These are phyloP conservation scores for Salvia miltiorrhiza DNA, from an alignment of 257 asterid genomes.

Conservation along the genomic window DNA sequence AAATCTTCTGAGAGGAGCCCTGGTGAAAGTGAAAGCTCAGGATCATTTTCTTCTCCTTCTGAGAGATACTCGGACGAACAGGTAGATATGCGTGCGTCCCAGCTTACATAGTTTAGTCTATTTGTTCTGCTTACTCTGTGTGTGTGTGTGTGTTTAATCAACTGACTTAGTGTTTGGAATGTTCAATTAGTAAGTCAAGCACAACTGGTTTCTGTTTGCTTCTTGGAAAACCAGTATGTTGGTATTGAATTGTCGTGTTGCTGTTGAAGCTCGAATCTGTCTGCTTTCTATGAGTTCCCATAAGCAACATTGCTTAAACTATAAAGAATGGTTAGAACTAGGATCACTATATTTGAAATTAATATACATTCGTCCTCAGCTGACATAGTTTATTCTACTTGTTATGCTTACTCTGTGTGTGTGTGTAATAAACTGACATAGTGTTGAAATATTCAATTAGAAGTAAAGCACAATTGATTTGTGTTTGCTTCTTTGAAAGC, in stretches of 20 bases:
- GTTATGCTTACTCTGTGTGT: background rate
- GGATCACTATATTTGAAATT: too few species aligned
- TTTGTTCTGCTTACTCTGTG: background rate
- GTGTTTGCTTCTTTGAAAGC: background rate
- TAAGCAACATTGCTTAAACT: background rate
- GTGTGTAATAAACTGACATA: background rate
- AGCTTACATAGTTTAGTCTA: background rate
- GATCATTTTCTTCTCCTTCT: constrained; percentile 61
- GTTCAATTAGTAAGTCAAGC: background rate
- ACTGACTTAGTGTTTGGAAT: too few species aligned
- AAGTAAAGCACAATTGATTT: background rate
- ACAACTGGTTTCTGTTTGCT: background rate
- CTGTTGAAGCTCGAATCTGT: too few species aligned
- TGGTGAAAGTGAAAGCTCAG: constrained; percentile 70
- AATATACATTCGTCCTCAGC: background rate
- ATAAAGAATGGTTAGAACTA: too few species aligned
- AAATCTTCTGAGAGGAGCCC: constrained; percentile 64
- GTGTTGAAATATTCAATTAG: background rate
- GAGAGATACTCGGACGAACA: constrained; percentile 73
- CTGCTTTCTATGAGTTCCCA: too few species aligned
- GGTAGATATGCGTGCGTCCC: constrained; percentile 27
- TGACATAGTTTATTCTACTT: background rate
- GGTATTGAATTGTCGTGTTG: background rate
- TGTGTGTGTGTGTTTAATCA: background rate
- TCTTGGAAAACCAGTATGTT: background rate